phyloP scores from a whole-genome alignment of 768 basidiomycete genomes.

The Leccinum uliginosum region DNA sequence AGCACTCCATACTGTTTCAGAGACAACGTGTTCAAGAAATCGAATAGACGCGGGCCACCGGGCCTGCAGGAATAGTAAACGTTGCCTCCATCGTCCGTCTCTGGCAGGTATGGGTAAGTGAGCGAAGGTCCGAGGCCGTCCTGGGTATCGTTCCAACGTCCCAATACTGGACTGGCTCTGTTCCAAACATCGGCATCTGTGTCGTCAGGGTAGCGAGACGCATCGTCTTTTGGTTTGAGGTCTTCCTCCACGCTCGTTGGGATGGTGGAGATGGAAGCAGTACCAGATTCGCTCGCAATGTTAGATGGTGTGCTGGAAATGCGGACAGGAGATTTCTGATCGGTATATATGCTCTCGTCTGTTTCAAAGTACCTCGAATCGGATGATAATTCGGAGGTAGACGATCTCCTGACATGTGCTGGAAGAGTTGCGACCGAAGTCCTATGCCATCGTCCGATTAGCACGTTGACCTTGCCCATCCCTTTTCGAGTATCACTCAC shows the following conservation, averaged over 20 bases:
- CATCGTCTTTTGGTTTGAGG: constrained; percentile 18
- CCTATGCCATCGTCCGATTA: constrained; percentile 2
- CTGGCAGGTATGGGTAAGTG: constrained; percentile 45
- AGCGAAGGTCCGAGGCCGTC: constrained; percentile 51
- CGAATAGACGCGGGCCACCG: constrained; percentile 60
- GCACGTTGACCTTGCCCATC: not conserved
- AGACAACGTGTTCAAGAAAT: constrained; percentile 56
- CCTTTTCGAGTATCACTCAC: constrained; percentile 9
- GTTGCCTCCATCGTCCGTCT: constrained; percentile 43
- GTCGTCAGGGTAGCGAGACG: not conserved
- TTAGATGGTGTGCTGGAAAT: constrained; percentile 14
- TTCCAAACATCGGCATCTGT: not conserved
- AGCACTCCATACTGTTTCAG: constrained; percentile 61
- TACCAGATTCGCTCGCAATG: constrained; percentile 3
- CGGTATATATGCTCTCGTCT: not conserved
- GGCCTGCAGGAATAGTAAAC: constrained; percentile 62
- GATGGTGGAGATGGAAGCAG: constrained; percentile 1
- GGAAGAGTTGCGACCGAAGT: constrained; percentile 1
- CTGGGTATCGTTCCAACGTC: constrained; percentile 27
- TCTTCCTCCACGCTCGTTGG: constrained; percentile 19
- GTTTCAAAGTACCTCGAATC: not conserved
- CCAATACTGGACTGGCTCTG: constrained; percentile 5
- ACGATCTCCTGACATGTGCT: not conserved
- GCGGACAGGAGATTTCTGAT: constrained; percentile 4
- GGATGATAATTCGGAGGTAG: constrained; percentile 5